Conservation (phyloP, 352 stramenopile species). For the Phytophthora cactorum region DNA sequence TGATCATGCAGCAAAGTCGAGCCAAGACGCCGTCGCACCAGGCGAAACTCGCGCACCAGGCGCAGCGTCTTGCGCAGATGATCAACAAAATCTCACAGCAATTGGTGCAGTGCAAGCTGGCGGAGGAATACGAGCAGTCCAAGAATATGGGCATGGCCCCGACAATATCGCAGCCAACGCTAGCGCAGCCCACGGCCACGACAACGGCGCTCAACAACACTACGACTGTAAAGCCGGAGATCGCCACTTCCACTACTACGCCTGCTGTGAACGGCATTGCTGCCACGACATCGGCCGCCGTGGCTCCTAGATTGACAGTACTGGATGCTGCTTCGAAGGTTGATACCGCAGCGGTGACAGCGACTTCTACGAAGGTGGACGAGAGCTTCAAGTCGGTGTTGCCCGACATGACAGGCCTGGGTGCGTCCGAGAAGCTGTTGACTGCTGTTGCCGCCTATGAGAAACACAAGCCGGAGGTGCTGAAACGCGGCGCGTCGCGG, state of each 20-base stretch:
- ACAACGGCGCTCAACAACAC: slow-evolving; percentile 46
- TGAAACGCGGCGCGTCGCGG: slow-evolving; percentile 62
- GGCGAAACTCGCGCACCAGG: slow-evolving; percentile 76
- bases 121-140: slow-evolving; percentile 79
- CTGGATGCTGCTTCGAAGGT: slow-evolving; percentile 19
- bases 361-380: slow-evolving; percentile 35
- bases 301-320: slow-evolving; percentile 16
- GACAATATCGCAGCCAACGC: slow-evolving; percentile 25
- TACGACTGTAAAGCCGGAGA: slow-evolving; percentile 43
- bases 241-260: slow-evolving; percentile 12
- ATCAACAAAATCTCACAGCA: slow-evolving; percentile 90
- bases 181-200: slow-evolving; percentile 31
- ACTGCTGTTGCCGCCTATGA: slow-evolving; percentile 82
- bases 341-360: slow-evolving; percentile 13
- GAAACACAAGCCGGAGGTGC: slow-evolving; percentile 83
- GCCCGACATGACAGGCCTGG: slow-evolving; percentile 74
- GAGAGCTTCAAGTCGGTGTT: slow-evolving; percentile 74
- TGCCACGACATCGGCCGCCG: slow-evolving; percentile 14
- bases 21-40: slow-evolving; percentile 76
- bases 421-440: slow-evolving; percentile 79
- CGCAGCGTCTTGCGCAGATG: slow-evolving; percentile 79
- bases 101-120: slow-evolving; percentile 82
- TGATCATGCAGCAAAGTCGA: slow-evolving; percentile 75
- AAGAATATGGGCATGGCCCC: slow-evolving; percentile 52
- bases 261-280: slow-evolving; percentile 20